These are phyloP conservation scores for Gossypium raimondii DNA, from an alignment of 345 rosid genomes.

Conservation along the genomic window DNA sequence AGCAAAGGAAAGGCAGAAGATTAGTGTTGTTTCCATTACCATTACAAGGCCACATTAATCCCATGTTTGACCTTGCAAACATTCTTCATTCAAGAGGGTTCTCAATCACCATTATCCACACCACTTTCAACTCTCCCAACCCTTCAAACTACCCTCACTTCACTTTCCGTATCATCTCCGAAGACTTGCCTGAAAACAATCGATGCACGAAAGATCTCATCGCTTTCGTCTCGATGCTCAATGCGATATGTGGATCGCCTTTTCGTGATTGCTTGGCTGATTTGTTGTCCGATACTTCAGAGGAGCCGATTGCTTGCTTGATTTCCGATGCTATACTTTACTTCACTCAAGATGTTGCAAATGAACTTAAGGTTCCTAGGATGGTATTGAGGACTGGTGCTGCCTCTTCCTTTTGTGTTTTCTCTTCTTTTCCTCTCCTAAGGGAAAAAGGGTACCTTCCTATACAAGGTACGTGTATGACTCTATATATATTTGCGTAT, in stretches of 20 bases:
- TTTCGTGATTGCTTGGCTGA: slow-evolving; percentile 35
- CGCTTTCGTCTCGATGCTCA: slow-evolving; percentile 22
- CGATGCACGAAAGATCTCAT: slow-evolving; percentile 20
- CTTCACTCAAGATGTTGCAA: slow-evolving; percentile 32
- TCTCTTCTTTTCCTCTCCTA: slow-evolving; percentile 23
- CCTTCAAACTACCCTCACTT: slow-evolving; percentile 45
- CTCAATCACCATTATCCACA: slow-evolving; percentile 47
- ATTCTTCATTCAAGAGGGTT: slow-evolving; percentile 43
- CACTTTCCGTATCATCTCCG: slow-evolving; percentile 33
- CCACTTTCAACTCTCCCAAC: slow-evolving; percentile 46
- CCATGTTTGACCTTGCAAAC: slow-evolving; percentile 37
- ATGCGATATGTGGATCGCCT: slow-evolving; percentile 30
- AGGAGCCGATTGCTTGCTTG: slow-evolving; percentile 33
- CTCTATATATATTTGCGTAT: not conserved
- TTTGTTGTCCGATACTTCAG: slow-evolving; percentile 19
- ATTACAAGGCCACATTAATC: slow-evolving; percentile 37
- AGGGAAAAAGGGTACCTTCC: slow-evolving; percentile 29
- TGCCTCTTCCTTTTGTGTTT: slow-evolving; percentile 30
- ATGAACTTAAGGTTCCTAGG: slow-evolving; percentile 23
- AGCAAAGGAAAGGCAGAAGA: slow-evolving; percentile 24
- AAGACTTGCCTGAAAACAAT: slow-evolving; percentile 12
- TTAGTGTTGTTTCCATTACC: slow-evolving; percentile 44
- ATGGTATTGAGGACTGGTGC: slow-evolving; percentile 20
- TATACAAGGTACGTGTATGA: slow-evolving; percentile 21
- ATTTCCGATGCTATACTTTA: slow-evolving; percentile 30